Conservation (phyloP, 305 asterid species). For the Fraxinus paxiana region DNA sequence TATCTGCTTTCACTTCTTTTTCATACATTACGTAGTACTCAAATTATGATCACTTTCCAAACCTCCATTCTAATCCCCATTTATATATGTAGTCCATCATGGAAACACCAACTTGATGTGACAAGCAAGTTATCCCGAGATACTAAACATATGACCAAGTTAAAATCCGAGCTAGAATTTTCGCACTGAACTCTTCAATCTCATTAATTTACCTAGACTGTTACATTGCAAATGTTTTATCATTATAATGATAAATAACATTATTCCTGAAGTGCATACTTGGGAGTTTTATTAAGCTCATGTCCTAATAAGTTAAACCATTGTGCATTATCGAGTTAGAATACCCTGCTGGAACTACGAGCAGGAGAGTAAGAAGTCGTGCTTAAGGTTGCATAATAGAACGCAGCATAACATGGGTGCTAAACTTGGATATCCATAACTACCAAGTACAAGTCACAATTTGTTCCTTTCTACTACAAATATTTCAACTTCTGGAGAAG, state of each 20-base stretch:
- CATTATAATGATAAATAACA: too few relatives aligned
- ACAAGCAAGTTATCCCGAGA: background rate
- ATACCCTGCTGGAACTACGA: background rate
- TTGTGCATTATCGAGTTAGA: background rate
- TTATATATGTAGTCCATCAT: background rate
- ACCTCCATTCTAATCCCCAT: background rate
- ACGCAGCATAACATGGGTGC: background rate
- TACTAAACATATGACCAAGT: background rate
- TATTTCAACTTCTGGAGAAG: background rate
- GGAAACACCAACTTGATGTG: background rate
- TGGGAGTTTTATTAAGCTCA: background rate
- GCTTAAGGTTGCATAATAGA: background rate
- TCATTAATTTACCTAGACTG: background rate
- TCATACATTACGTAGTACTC: background rate
- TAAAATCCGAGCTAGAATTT: background rate
- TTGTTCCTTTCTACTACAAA: background rate
- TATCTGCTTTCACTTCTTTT: background rate
- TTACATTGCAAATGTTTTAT: background rate
- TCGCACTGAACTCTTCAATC: background rate
- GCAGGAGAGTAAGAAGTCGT: background rate
- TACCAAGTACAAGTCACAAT: background rate
- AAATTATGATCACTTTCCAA: background rate
- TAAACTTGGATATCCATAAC: background rate
- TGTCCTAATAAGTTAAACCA: background rate
- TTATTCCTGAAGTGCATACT: background rate